Percentiles rank a stretch among this genome's conserved stretches.
Evolutionary conservation across 129 eudicot genomes (phyloP).

Genomic region (Mikania micrantha): DNA sequence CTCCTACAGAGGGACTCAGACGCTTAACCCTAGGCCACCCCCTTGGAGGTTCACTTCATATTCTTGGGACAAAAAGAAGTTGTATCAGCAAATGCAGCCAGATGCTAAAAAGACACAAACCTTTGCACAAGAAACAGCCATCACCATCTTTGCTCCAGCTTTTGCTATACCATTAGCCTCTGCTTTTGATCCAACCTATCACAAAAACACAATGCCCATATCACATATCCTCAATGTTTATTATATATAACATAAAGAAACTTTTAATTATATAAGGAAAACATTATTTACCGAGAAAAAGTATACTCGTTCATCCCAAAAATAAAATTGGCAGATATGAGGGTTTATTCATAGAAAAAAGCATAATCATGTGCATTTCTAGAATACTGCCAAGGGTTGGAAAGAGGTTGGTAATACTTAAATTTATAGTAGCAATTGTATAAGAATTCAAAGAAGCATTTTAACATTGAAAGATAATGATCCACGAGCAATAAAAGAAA

Average conservation of each 20-base stretch:
- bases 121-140: conserved; percentile 99
- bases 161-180: conserved; percentile 98
- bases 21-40: no score
- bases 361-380: background rate
- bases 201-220: conserved; percentile 2
- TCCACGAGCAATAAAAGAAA: background rate
- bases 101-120: conserved; percentile 29
- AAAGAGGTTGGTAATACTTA: background rate
- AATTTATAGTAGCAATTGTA: background rate
- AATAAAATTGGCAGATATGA: background rate
- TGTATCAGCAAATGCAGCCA: background rate
- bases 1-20: no score
- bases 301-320: background rate
- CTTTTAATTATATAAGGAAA: conserved; percentile 6
- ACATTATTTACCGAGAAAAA: background rate
- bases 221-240: background rate
- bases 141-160: conserved; percentile 99
- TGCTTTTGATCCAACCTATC: conserved; percentile 93
- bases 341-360: background rate
- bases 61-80: background rate
- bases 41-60: background rate
- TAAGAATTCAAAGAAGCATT: conserved; percentile 2
- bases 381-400: background rate
- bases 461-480: background rate
- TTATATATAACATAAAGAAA: conserved; percentile 2